Conservation (phyloP, 208 protist genomes). For the Crithidia sp. region DNA sequence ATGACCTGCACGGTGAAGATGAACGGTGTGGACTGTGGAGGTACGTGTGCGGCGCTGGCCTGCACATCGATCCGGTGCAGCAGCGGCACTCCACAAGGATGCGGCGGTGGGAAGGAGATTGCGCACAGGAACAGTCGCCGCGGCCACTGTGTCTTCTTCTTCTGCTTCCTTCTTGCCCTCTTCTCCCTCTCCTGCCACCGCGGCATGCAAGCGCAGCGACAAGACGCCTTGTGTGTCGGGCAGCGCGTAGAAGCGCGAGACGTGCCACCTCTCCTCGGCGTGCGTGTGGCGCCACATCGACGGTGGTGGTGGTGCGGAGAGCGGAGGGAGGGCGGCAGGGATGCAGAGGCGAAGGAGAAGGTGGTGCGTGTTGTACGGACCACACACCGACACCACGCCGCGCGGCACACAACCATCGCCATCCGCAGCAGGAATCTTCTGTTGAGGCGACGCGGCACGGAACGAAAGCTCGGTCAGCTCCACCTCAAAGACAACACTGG, state of each 20-base stretch:
- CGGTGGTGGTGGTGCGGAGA: neutral
- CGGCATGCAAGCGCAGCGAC: neutral
- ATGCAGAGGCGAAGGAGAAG: slow-evolving; percentile 3
- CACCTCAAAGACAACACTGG: slow-evolving; percentile 17
- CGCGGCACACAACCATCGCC: neutral
- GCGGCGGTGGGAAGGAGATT: slow-evolving; percentile 13
- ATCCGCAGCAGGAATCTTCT: neutral
- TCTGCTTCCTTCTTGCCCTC: no score
- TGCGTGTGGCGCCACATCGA: no score
- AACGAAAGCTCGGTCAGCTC: slow-evolving; percentile 20
- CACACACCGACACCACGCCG: slow-evolving; percentile 12
- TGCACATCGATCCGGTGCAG: neutral
- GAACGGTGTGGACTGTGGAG: slow-evolving; percentile 23
- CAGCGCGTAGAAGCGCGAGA: slow-evolving; percentile 11
- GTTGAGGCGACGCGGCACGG: neutral
- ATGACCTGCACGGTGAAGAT: neutral
- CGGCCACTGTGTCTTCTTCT: neutral
- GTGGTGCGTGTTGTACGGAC: slow-evolving; percentile 12
- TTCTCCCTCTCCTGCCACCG: neutral
- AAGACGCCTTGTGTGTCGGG: neutral
- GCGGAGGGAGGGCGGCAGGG: neutral
- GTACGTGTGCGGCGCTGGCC: neutral
- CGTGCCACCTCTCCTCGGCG: no score
- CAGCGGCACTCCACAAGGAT: neutral
- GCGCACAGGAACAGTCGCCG: slow-evolving; percentile 13